Base-by-base conservation (phyloP, 2,329 filamentous ascomycete species). In the Sordariomycetes sp. region DNA sequence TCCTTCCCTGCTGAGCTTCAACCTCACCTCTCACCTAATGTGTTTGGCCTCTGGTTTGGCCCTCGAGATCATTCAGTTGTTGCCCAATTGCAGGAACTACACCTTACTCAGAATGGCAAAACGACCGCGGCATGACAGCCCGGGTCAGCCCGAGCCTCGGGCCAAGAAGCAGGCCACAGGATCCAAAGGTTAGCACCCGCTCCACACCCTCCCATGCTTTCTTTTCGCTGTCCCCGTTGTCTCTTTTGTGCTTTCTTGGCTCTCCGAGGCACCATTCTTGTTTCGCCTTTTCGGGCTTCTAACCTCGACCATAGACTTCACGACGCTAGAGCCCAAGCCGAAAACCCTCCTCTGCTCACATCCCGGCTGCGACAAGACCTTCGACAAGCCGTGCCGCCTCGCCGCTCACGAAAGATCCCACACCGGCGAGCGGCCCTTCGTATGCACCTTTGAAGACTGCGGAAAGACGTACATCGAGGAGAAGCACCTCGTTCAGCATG, bases 391-490 rank as follows among this genome's bases (percentile, higher is more conserved):
- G 1, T 88, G 88, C 37, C 84, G 90, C 32, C 79, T 97, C 3
- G 79, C 87, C 60, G 85, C 89, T 60, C 93, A 97, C 67, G 73
- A 93, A 25, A 82, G 90, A 62, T 91, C 88, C 1, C 93, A 97
- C 70, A 93, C 84, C 57, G 90, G 93, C 64, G 89, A 93, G 64
- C 84, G 92, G 1, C 85, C 90, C 0, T 95, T 88, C 70, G 77
- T 79, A 46, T 97, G 93, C 67, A 75, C 78, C 2, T 80, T 87
- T 61, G 73, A 79, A 6, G 85, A 73, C 50, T 97, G 93, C 68
- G 82, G 83, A 65, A 97, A 96, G 74, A 81, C 86, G 50, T 97
- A 96, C 69, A 81, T 90, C 16, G 89, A 94, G 61, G 83, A 90
- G 63, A 93, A 93, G 65, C 91, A 97, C 72, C 78, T 97, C 20